Base-by-base conservation (phyloP, 805 yeast species). In the Candida dendrica region DNA sequence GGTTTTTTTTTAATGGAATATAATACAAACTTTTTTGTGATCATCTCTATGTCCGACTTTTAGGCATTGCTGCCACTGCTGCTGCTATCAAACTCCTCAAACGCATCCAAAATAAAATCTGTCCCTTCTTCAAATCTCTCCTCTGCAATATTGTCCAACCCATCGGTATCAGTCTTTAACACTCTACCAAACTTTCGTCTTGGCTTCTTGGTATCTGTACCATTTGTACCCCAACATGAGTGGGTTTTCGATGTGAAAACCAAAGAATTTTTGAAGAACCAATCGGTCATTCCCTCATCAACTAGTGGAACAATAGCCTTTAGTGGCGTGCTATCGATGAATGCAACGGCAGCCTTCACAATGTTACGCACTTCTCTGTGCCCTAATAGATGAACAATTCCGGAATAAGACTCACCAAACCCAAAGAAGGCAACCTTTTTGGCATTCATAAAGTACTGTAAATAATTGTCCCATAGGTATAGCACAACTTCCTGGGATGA, bases 111-210 rank as follows among this genome's bases (percentile, higher is more conserved):
- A 33, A 91, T 77, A 56, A 88, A 90, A 55, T 87, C 96, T 15
- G 84, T 73, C 2, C 90, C 85, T 55, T 89, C 97, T 26, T 83
- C 88, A 50, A 86, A 85, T 56, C 89, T 70, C 58, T 87, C 96
- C 46, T 79, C 81, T 41, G 88, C 73, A 13, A 87, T 77, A 46
- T 84, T 84, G 64, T 79, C 82, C 44, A 90, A 57, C 1, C 91
- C 89, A 51, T 84, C 91, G 20, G 71, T 49, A 36, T 79, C 79
- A 6, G 93, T 75, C 51, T 81, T 78, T 40, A 90, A 63, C 3
- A 93, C 96, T 45, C 96, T 74, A 18, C 98, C 98, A 56, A 81
- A 88, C 61, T 89, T 91, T 61, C 86, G 80, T 58, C 98, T 77
- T 32, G 96, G 96, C 56, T 81, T 75, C 56, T 87, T 88, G 26